Evolutionary conservation across 2,329 filamentous ascomycete genomes (phyloP).

Genomic region (Cordyceps cicadae): DNA sequence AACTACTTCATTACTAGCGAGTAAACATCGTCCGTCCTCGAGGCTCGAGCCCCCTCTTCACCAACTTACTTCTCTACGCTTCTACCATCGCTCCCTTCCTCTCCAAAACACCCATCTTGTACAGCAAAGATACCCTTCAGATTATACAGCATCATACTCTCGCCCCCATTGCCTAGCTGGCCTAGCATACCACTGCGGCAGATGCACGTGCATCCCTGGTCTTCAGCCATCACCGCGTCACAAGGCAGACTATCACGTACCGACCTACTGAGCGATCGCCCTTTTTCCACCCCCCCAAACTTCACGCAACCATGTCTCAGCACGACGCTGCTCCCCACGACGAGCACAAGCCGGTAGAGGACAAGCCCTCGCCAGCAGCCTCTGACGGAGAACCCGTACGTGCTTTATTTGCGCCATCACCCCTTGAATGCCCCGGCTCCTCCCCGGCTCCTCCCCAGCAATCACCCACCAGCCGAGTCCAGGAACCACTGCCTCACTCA

Average conservation of each 20-base stretch:
- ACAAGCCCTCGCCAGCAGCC: neutral
- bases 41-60: constrained; percentile 1
- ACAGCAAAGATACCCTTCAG: constrained; percentile 8
- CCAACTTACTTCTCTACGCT: neutral
- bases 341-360: constrained; percentile 4
- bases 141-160: constrained; percentile 3
- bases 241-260: neutral
- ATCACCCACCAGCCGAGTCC: neutral
- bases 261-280: neutral
- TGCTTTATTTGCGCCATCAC: neutral
- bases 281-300: neutral
- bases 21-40: constrained; percentile 6
- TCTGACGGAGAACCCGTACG: constrained; percentile 5
- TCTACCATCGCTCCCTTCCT: neutral
- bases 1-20: neutral
- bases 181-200: constrained; percentile 2
- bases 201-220: constrained; percentile 7
- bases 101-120: constrained; percentile 3
- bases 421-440: neutral
- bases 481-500: constrained; percentile 6
- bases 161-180: constrained; percentile 7
- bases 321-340: constrained; percentile 12
- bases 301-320: constrained; percentile 16
- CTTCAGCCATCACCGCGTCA: neutral
- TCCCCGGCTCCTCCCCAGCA: neutral